Conservation (phyloP, 78 protist species). For the slime mould (Dictyostelium discoideum) region dicty_2.7 NC_007088.5:6452001-6452500, state of each 20-base stretch:
- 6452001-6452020: neutral
- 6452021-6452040: constrained; percentile 40
- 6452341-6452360: constrained; percentile 10
- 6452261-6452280: no score
- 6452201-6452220: neutral
- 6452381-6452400: neutral
- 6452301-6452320: neutral
- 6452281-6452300: no score
- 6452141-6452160: neutral
- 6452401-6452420: neutral
- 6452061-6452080: neutral
- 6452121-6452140: constrained; percentile 18
- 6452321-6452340: neutral
- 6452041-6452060: neutral
- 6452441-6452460: neutral
- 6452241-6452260: neutral
- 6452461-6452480: neutral
- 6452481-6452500: neutral
- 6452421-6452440: neutral
- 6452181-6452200: neutral
- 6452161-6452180: no score
- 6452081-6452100: no score
- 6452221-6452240: neutral
- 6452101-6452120: neutral
- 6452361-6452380: neutral